Conservation (phyloP, 495 filamentous ascomycete genomes). For the Penicillium malachiteum region DNA sequence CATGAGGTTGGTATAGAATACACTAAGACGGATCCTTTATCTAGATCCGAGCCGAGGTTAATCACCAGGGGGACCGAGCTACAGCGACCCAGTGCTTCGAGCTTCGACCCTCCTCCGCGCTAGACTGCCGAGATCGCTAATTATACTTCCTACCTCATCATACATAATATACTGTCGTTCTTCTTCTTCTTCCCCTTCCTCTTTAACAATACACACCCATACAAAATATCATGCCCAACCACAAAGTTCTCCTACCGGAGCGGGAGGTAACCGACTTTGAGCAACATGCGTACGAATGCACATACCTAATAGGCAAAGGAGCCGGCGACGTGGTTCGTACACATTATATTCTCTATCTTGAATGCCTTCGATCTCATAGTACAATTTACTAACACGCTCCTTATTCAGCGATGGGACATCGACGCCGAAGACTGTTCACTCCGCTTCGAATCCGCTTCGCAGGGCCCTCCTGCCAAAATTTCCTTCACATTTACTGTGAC, state of each 20-base stretch:
- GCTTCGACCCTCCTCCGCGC: no score
- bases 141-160: no score
- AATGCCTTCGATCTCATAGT: not conserved
- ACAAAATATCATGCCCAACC: constrained; percentile 18
- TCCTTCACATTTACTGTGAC: constrained; percentile 50
- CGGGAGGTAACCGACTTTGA: constrained; percentile 37
- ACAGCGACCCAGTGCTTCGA: no score
- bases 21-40: no score
- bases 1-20: no score
- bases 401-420: constrained; percentile 36
- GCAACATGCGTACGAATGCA: constrained; percentile 32
- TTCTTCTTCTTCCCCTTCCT: no score
- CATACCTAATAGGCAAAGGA: constrained; percentile 20
- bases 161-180: no score
- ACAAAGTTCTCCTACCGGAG: constrained; percentile 20
- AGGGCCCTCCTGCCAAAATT: constrained; percentile 32
- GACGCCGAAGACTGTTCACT: constrained; percentile 32
- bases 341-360: not conserved
- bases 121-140: no score
- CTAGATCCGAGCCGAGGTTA: no score
- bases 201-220: not conserved
- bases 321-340: constrained; percentile 21
- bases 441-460: constrained; percentile 42
- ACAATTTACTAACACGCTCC: no score
- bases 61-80: no score